Evolutionary conservation across 2,329 filamentous ascomycete species (phyloP).

Genomic region (Colletotrichum euphorbiae): DNA sequence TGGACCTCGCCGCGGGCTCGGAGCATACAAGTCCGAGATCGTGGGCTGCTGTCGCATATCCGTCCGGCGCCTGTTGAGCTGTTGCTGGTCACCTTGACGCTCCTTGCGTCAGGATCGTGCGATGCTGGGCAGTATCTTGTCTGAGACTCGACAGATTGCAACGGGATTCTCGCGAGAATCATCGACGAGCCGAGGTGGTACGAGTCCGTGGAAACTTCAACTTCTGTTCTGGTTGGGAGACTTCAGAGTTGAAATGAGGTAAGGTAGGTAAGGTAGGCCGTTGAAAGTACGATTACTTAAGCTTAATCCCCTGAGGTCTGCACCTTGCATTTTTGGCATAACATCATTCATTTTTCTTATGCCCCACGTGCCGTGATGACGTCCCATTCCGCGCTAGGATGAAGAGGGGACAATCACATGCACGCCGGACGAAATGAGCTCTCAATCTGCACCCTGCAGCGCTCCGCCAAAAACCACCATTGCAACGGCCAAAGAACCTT

Average conservation of each 20-base stretch:
- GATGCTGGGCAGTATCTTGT: slow-evolving; percentile 3
- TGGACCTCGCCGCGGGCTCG: background rate
- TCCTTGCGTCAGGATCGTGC: slow-evolving; percentile 20
- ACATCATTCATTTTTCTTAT: background rate
- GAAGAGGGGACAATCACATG: slow-evolving; percentile 26
- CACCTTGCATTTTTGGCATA: slow-evolving; percentile 25
- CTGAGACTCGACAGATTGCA: too few species aligned
- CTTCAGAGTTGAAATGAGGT: too few species aligned
- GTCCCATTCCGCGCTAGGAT: slow-evolving; percentile 19
- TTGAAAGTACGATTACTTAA: slow-evolving; percentile 36
- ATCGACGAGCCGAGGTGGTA: background rate
- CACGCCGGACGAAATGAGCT: slow-evolving; percentile 10
- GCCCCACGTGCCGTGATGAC: slow-evolving; percentile 31
- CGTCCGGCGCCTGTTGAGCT: background rate
- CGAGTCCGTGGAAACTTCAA: too few species aligned
- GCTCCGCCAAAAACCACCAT: background rate
- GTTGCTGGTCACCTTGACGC: background rate
- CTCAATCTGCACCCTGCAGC: background rate
- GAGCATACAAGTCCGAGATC: slow-evolving; percentile 30
- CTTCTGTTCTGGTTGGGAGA: too few species aligned
- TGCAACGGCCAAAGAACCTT: background rate
- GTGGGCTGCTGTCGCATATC: slow-evolving; percentile 2
- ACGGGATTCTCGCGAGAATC: too few species aligned
- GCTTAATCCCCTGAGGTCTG: slow-evolving; percentile 1
- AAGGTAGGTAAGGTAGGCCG: background rate